These are phyloP conservation scores for Lasiodiplodia theobromae DNA, from an alignment of 2,329 filamentous ascomycete genomes.

Conservation along the genomic window DNA sequence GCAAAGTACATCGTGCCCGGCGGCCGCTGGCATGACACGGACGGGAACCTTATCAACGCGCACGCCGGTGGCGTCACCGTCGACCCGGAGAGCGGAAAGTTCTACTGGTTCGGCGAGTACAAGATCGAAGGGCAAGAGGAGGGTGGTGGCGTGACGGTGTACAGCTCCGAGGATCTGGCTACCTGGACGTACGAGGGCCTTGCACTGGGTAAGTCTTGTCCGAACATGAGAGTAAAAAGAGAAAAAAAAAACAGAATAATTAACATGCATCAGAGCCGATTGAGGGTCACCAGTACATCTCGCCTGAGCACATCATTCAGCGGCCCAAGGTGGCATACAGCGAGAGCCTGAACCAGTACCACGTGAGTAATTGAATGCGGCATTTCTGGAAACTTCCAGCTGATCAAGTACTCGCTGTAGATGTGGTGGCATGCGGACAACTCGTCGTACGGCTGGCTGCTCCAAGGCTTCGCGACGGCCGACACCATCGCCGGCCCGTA, in stretches of 20 bases:
- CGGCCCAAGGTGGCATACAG: slow-evolving; percentile 69
- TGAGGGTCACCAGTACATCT: slow-evolving; percentile 63
- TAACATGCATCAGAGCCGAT: slow-evolving; percentile 52
- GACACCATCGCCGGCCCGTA: slow-evolving; percentile 63
- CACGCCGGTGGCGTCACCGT: slow-evolving; percentile 65
- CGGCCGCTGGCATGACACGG: slow-evolving; percentile 66
- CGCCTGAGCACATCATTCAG: slow-evolving; percentile 65
- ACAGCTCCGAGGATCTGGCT: slow-evolving; percentile 66
- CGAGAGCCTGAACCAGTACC: slow-evolving; percentile 61
- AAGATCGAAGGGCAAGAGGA: slow-evolving; percentile 65
- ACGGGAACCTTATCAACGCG: slow-evolving; percentile 67
- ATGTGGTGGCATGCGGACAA: slow-evolving; percentile 71
- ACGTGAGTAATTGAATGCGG: slow-evolving; percentile 47
- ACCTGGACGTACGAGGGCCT: slow-evolving; percentile 66
- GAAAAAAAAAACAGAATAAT: not conserved
- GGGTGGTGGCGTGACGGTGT: slow-evolving; percentile 67
- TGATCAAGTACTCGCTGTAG: slow-evolving; percentile 35
- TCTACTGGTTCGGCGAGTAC: slow-evolving; percentile 69
- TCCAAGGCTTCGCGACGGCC: slow-evolving; percentile 64
- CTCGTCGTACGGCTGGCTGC: slow-evolving; percentile 61
- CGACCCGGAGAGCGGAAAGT: slow-evolving; percentile 61
- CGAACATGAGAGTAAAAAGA: not conserved
- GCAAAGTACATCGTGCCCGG: slow-evolving; percentile 68
- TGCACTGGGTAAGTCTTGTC: slow-evolving; percentile 56
- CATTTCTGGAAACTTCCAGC: not conserved